Evolutionary conservation across 2,329 filamentous ascomycete genomes (phyloP).

Genomic region (Fusarium nematophilum): DNA sequence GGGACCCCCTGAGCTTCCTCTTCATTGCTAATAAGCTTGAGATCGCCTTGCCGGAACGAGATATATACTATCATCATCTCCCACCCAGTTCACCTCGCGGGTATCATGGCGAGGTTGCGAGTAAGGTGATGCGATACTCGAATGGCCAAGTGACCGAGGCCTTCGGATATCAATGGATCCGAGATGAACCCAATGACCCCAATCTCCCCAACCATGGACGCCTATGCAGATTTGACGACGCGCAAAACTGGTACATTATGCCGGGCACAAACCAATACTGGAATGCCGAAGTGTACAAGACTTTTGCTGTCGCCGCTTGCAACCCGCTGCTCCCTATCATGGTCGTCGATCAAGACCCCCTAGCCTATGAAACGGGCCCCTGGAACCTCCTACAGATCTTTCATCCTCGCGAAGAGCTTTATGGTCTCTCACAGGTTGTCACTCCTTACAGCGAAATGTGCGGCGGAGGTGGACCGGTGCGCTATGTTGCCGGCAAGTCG

Average conservation of each 20-base stretch:
- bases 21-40: conserved; percentile 54
- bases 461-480: conserved; percentile 19
- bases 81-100: conserved; percentile 41
- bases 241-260: not conserved
- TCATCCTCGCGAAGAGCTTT: conserved; percentile 11
- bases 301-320: conserved; percentile 50
- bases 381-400: conserved; percentile 49
- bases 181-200: not conserved
- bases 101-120: conserved; percentile 45
- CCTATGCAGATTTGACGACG: conserved; percentile 5
- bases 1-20: conserved; percentile 46
- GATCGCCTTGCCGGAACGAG: conserved; percentile 22
- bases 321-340: conserved; percentile 52
- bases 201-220: conserved; percentile 1
- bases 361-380: not conserved
- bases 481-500: conserved; percentile 46
- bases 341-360: conserved; percentile 39
- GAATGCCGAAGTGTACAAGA: conserved; percentile 32
- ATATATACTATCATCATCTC: conserved; percentile 40
- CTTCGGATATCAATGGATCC: conserved; percentile 36
- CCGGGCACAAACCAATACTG: not conserved
- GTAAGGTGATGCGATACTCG: conserved; percentile 52
- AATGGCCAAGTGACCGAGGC: conserved; percentile 45
- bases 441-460: conserved; percentile 31
- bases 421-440: conserved; percentile 46